phyloP scores from a whole-genome alignment of 2,329 filamentous ascomycete species.

The Helotiales sp. region DNA sequence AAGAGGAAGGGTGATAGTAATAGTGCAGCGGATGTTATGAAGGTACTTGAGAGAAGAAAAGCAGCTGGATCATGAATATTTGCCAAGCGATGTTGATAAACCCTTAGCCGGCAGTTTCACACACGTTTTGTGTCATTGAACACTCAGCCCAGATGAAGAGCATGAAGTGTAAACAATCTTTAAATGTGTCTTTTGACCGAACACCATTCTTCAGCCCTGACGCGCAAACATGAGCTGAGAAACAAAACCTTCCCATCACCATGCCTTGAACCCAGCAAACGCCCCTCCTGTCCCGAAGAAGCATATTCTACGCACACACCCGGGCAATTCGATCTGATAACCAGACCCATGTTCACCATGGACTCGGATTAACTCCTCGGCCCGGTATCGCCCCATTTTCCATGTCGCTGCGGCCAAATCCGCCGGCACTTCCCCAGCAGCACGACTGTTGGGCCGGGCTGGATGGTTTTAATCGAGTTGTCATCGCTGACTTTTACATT shows the following conservation, averaged over 20 bases:
- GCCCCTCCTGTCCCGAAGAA: neutral
- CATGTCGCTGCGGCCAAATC: neutral
- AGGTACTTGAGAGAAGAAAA: slow-evolving; percentile 66
- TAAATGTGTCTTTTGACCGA: neutral
- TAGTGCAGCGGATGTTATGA: slow-evolving; percentile 78
- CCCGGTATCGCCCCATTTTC: neutral
- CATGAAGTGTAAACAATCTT: neutral
- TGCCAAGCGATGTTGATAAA: neutral
- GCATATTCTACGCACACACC: neutral
- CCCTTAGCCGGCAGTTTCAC: neutral
- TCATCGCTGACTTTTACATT: slow-evolving; percentile 10
- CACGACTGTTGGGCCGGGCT: neutral
- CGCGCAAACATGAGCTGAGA: neutral
- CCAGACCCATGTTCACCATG: neutral
- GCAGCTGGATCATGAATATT: slow-evolving; percentile 2
- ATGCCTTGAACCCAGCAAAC: neutral
- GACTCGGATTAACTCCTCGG: neutral
- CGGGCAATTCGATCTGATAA: neutral
- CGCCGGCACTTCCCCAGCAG: neutral
- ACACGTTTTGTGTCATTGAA: neutral
- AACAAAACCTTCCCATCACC: neutral
- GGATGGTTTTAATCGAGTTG: neutral
- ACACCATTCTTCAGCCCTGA: neutral
- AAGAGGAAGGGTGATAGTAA: slow-evolving; percentile 82
- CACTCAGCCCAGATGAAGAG: neutral